phyloP scores from a whole-genome alignment of 2,329 filamentous ascomycete species.

The Cercospora janseana region DNA sequence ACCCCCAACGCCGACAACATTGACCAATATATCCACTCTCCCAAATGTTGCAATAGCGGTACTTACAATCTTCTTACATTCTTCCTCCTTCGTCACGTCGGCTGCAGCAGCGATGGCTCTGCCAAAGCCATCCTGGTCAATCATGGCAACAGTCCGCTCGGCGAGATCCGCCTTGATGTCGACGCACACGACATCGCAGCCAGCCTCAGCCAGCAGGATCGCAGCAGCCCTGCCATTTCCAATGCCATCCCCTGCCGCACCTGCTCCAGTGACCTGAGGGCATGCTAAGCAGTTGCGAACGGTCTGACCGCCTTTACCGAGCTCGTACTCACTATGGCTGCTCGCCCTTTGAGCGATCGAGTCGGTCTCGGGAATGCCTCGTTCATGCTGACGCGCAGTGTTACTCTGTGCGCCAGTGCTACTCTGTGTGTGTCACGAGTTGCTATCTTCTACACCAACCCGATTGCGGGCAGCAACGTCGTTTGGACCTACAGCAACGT shows the following conservation, averaged over 20 bases:
- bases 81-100: constrained; percentile 55
- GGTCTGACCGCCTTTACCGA: too few species aligned
- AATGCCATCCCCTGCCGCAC: constrained; percentile 56
- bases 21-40: constrained; percentile 61
- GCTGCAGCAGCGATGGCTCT: constrained; percentile 47
- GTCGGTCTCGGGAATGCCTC: constrained; percentile 37
- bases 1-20: constrained; percentile 63
- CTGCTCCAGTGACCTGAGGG: constrained; percentile 55
- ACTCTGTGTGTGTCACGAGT: not conserved
- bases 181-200: constrained; percentile 58
- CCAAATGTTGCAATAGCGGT: constrained; percentile 52
- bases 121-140: constrained; percentile 43
- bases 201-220: constrained; percentile 59
- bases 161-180: constrained; percentile 54
- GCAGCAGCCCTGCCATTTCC: constrained; percentile 60
- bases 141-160: constrained; percentile 55
- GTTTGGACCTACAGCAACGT: too few species aligned
- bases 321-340: constrained; percentile 45
- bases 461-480: too few species aligned
- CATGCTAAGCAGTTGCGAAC: not conserved
- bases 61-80: constrained; percentile 50
- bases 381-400: constrained; percentile 26
- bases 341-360: constrained; percentile 44
- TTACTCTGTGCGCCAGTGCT: not conserved
- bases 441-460: not conserved